A percentile compares a stretch with the other conserved stretches of the same genome.
Evolutionary conservation across 1,284 basidiomycete genomes (phyloP).

Genomic region (Microbotryum silenes-acaulis): DNA sequence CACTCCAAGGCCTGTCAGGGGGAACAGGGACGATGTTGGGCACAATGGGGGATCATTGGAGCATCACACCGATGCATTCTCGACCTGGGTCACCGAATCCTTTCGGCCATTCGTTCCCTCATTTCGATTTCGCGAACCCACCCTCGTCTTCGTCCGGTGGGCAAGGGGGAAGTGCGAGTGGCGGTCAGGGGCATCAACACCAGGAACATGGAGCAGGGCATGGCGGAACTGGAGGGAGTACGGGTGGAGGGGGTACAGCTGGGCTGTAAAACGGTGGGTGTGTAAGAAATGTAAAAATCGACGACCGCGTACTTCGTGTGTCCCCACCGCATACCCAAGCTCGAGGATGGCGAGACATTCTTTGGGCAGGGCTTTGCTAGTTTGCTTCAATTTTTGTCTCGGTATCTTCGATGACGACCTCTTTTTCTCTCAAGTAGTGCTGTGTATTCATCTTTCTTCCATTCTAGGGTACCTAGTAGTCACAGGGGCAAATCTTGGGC

Average conservation of each 20-base stretch:
- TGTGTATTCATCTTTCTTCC: no score
- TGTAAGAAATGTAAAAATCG: background rate
- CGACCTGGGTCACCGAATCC: no score
- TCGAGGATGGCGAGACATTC: no score
- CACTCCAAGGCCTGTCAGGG: background rate
- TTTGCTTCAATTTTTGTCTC: background rate
- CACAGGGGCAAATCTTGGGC: no score
- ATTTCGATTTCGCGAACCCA: no score
- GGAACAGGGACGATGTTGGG: background rate
- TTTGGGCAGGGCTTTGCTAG: background rate
- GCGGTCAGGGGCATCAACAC: no score
- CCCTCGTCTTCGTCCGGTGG: no score
- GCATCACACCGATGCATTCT: no score
- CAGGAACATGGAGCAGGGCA: no score
- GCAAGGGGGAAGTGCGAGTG: no score
- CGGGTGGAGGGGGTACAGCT: background rate
- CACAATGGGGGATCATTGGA: background rate
- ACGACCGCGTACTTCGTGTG: background rate
- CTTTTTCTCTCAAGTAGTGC: background rate
- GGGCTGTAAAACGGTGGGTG: background rate
- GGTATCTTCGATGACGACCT: background rate
- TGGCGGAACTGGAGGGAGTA: background rate
- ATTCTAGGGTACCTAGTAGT: no score
- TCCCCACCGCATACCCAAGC: background rate
- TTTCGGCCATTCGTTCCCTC: no score